Conservation (phyloP, 2,329 filamentous ascomycete species). For the Metarhizium robertsii region DNA sequence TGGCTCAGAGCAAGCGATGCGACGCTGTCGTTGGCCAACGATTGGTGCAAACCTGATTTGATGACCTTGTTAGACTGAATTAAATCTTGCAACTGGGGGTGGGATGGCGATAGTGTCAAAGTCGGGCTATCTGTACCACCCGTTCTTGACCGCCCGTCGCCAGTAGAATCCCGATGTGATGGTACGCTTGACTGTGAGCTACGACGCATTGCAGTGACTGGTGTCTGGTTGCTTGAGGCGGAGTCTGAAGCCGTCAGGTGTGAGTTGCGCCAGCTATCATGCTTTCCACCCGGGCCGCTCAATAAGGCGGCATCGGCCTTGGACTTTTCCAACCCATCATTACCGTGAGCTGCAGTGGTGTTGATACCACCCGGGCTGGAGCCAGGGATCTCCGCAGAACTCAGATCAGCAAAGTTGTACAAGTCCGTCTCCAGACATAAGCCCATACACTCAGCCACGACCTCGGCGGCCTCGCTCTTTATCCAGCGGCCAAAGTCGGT, state of each 20-base stretch:
- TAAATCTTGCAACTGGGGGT: slow-evolving; percentile 51
- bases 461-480: slow-evolving; percentile 69
- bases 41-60: slow-evolving; percentile 46
- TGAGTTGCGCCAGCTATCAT: slow-evolving; percentile 43
- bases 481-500: slow-evolving; percentile 69
- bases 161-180: slow-evolving; percentile 38
- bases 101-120: slow-evolving; percentile 38
- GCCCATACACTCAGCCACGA: slow-evolving; percentile 70
- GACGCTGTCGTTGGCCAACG: slow-evolving; percentile 48
- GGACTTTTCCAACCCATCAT: slow-evolving; percentile 22
- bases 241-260: slow-evolving; percentile 41
- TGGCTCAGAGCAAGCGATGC: slow-evolving; percentile 43
- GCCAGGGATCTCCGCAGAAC: slow-evolving; percentile 2
- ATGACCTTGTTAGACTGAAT: slow-evolving; percentile 50
- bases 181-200: slow-evolving; percentile 42
- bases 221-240: slow-evolving; percentile 27
- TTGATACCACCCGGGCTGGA: slow-evolving; percentile 12
- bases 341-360: slow-evolving; percentile 12
- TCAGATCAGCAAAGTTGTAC: slow-evolving; percentile 15
- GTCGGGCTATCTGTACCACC: slow-evolving; percentile 51
- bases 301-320: slow-evolving; percentile 30
- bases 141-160: slow-evolving; percentile 26
- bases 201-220: slow-evolving; percentile 26
- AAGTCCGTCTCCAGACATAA: slow-evolving; percentile 37
- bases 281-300: slow-evolving; percentile 25